phyloP scores from a whole-genome alignment of 2,329 filamentous ascomycete species.

The Penicillium sp. region DNA sequence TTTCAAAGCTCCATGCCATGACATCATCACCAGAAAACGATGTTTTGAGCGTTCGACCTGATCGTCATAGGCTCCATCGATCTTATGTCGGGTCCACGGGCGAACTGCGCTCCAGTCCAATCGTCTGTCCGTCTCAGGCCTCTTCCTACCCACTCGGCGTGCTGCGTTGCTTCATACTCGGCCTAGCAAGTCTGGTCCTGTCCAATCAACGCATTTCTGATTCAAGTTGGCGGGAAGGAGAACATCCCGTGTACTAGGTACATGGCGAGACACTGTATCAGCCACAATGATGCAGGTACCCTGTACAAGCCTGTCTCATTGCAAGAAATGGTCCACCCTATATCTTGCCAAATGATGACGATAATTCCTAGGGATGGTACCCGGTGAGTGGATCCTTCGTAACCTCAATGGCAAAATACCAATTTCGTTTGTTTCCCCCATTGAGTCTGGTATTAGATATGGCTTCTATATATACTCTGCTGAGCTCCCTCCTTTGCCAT shows the following conservation, averaged over 20 bases:
- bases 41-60: constrained; percentile 28
- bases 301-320: constrained; percentile 9
- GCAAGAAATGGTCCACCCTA: constrained; percentile 9
- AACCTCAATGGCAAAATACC: constrained; percentile 17
- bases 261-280: constrained; percentile 8
- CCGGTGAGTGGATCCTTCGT: constrained; percentile 28
- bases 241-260: constrained; percentile 18
- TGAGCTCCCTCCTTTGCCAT: constrained; percentile 5
- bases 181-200: constrained; percentile 9
- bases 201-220: constrained; percentile 14
- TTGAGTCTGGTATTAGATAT: constrained; percentile 16
- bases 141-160: constrained; percentile 27
- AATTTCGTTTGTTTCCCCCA: constrained; percentile 7
- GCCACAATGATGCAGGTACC: constrained; percentile 22
- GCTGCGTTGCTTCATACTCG: constrained; percentile 21
- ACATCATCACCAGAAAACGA: constrained; percentile 33
- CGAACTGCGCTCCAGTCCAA: constrained; percentile 23
- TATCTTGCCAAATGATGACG: constrained; percentile 31
- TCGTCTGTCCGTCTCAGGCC: constrained; percentile 8
- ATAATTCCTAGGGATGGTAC: constrained; percentile 41
- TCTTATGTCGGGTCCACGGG: constrained; percentile 29
- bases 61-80: constrained; percentile 37
- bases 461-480: constrained; percentile 21
- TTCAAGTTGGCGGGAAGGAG: constrained; percentile 3
- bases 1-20: constrained; percentile 23